These are phyloP conservation scores for Poteriospumella lacustris DNA, from an alignment of 108 stramenopile genomes.

Conservation along the genomic window DNA sequence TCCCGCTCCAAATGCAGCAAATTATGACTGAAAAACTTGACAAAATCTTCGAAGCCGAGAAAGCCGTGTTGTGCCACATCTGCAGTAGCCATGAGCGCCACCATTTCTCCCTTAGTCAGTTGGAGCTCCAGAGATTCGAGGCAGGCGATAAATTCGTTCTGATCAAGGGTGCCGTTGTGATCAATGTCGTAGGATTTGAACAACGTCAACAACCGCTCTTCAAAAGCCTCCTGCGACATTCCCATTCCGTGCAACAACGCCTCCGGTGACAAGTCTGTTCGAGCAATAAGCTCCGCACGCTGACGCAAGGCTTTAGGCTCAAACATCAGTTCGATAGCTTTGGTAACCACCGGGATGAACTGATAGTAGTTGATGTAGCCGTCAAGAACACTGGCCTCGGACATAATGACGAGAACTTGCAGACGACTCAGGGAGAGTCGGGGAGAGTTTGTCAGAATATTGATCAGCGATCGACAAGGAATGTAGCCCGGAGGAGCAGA, in stretches of 20 bases:
- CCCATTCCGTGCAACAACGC: constrained; percentile 5
- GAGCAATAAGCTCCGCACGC: constrained; percentile 23
- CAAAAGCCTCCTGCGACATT: constrained; percentile 16
- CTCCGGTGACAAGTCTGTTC: constrained; percentile 22
- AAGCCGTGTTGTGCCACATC: neutral
- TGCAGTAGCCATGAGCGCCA: constrained; percentile 16
- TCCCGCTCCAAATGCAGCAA: constrained; percentile 24
- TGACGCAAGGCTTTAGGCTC: constrained; percentile 34
- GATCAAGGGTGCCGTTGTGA: neutral
- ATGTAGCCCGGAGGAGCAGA: constrained; percentile 38
- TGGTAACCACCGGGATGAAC: constrained; percentile 48
- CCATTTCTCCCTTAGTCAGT: constrained; percentile 16
- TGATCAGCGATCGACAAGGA: constrained; percentile 41
- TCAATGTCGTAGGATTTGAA: constrained; percentile 30
- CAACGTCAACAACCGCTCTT: neutral
- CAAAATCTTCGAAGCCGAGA: constrained; percentile 16
- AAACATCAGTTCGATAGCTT: constrained; percentile 45
- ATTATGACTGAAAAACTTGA: constrained; percentile 2
- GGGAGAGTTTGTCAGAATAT: constrained; percentile 32
- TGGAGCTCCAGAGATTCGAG: constrained; percentile 22
- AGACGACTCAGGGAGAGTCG: constrained; percentile 42
- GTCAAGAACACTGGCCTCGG: constrained; percentile 42
- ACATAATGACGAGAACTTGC: constrained; percentile 48
- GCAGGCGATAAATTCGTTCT: constrained; percentile 20
- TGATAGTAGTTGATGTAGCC: constrained; percentile 52